Base-by-base conservation (phyloP, 2,329 filamentous ascomycete species). In the Hypoxylon sp. region DNA sequence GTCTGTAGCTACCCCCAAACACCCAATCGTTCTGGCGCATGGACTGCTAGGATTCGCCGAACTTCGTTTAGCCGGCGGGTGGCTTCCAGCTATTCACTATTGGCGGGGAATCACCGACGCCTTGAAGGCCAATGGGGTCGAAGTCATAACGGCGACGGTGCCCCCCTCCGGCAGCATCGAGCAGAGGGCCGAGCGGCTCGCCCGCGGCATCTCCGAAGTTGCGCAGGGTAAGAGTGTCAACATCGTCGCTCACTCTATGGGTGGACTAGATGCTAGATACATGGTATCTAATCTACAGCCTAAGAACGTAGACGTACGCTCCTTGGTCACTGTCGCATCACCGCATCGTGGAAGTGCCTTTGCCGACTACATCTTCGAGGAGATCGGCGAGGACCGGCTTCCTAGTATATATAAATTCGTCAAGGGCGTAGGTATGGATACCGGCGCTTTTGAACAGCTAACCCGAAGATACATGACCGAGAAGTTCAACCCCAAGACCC, bases 191-290 rank as follows among this genome's bases (percentile, higher is more conserved):
- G 81, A 82, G 60, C 82, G 82, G 69, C 81, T 90, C n/a, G 81
- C 82, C 30, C 71, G 78, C 65, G 81, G 85, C 65, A 88, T 90
- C 61, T 80, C 80, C 49, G 71, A 76, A 20, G 77, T 75, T 8
- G 80, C 83, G 1, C 69, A 75, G 20, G 81, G 80, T 17, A 79
- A 77, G 63, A 86, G 89, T 52, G 92, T 97, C 68, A 92, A 92
- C 73, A 91, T 97, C 62, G 82, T 93, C 19, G 87, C 87, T 41
- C 91, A 93, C 77, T 86, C 82, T 68, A 89, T 89, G 87, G 87
- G 88, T 49, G 87, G 88, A 1, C 79, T 90, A 3, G 88, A 90
- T 73, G 84, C 87, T 8, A 81, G 88, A 47, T 88, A 88, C 74
- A 88, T 90, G 86, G 85, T 89, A 55, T 85, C 86, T 20, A 80